Base-by-base conservation (phyloP, 2,329 filamentous ascomycete species). In the Sporothrix schenckii region DNA sequence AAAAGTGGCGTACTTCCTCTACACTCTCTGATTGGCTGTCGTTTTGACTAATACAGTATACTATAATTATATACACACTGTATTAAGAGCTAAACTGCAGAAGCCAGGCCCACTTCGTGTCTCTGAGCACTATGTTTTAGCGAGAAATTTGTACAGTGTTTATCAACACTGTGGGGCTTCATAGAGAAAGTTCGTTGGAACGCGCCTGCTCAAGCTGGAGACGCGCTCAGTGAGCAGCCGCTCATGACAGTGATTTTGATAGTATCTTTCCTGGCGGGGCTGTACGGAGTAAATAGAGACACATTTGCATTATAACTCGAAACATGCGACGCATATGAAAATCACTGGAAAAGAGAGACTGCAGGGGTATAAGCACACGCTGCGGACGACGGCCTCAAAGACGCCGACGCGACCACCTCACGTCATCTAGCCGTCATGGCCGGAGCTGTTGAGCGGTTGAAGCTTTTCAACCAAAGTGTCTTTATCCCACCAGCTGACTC, bases 391-490 rank as follows among this genome's bases (percentile, higher is more conserved):
- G 4, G 16, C 21, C 21, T 27, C 41, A n/a, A 34, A 50, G 61
- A 34, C 61, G 24, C 44, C 44, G 44, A 14, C 66, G 41, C 50
- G 16, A 3, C n/a, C 21, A 13, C 39, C 39, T 34, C 34, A 44
- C 27, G n/a, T 3, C 14, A 7, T 34, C 49, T 24, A 34, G 24
- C 34, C 30, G 19, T 19, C n/a, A 72, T 70, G 68, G 69, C 61
- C 27, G 61, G 34, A 39, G 41, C 49, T 16, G 41, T 53, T 11
- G 30, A 54, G 27, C 63, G 67, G 27, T 41, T 88, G 72, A 74
- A 81, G 73, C 81, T 85, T 60, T 79, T 86, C 73, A 86, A 86
- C 79, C 84, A 89, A 77, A 88, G 87, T 74, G 81, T 82, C 74
- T 84, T 90, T 72, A 83, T 86, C 66, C 74, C 75, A 11, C 80